These are phyloP conservation scores for Trichoderma harzianum DNA, from an alignment of 2,329 filamentous ascomycete species.

Conservation along the genomic window DNA sequence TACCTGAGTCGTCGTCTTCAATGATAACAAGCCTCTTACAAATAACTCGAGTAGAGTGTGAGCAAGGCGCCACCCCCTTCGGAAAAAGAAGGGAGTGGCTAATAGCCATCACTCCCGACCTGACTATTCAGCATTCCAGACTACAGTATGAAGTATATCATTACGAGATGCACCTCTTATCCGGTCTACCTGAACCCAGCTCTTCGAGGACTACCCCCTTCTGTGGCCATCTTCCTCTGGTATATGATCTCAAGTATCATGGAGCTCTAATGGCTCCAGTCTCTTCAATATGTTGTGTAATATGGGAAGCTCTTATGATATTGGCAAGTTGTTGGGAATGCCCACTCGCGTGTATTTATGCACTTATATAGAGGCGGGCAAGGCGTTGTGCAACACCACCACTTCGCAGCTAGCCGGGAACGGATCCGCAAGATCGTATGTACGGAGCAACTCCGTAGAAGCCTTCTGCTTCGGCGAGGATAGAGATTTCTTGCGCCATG, in stretches of 20 bases:
- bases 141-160: neutral
- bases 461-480: neutral
- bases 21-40: neutral
- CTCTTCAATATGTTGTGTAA: neutral
- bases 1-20: neutral
- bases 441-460: neutral
- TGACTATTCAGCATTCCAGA: neutral
- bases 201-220: neutral
- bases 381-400: conserved; percentile 5
- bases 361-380: neutral
- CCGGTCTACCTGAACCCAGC: neutral
- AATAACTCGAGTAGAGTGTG: neutral
- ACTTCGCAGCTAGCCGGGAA: neutral
- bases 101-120: neutral
- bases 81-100: neutral
- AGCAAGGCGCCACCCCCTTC: neutral
- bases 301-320: neutral
- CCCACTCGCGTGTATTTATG: neutral
- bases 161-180: neutral
- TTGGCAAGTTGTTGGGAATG: neutral
- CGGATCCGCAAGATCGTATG: neutral
- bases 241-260: neutral
- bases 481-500: conserved; percentile 9
- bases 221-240: neutral
- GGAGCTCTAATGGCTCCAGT: neutral